Evolutionary conservation across 2,329 filamentous ascomycete genomes (phyloP).

Genomic region (Endocalyx cinctus): DNA sequence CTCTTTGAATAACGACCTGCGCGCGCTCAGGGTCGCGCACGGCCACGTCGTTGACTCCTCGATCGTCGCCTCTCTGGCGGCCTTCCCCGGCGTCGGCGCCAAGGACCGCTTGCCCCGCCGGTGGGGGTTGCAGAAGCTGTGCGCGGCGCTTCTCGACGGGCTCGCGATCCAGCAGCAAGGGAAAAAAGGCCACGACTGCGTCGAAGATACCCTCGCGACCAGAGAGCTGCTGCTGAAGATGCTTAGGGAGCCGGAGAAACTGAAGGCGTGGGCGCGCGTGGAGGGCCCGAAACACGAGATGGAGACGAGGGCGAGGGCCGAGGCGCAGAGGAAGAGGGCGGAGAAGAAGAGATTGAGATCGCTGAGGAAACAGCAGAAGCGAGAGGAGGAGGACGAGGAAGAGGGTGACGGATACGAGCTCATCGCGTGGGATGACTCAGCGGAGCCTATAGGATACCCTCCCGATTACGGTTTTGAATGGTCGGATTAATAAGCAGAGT

Average conservation of each 20-base stretch:
- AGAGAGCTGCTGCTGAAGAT: conserved; percentile 45
- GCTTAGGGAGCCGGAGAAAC: conserved; percentile 30
- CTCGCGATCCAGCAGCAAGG: conserved; percentile 33
- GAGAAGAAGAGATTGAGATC: background rate
- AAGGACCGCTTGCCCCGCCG: conserved; percentile 7
- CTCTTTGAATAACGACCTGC: conserved; percentile 38
- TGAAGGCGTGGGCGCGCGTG: conserved; percentile 29
- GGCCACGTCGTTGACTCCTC: conserved; percentile 38
- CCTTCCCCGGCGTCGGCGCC: conserved; percentile 13
- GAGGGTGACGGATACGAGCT: too few species aligned
- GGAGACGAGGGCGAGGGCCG: conserved; percentile 2
- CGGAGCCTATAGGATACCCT: too few species aligned
- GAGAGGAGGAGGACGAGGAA: too few species aligned
- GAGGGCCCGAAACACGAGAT: conserved; percentile 6
- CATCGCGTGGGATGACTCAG: too few species aligned
- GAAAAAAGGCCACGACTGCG: conserved; percentile 37
- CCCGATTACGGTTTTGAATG: too few species aligned
- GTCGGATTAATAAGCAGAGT: too few species aligned
- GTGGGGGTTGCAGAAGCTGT: conserved; percentile 34
- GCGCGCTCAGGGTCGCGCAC: conserved; percentile 38
- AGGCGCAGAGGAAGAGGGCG: conserved; percentile 2
- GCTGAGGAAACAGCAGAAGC: too few species aligned
- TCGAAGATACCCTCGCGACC: conserved; percentile 46
- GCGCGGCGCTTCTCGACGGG: conserved; percentile 28
- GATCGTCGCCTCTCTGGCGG: conserved; percentile 34